A percentile compares a stretch with the other conserved stretches of the same genome.
These are phyloP conservation scores for Candida succiphila DNA, from an alignment of 805 yeast species.

Conservation along the genomic window DNA sequence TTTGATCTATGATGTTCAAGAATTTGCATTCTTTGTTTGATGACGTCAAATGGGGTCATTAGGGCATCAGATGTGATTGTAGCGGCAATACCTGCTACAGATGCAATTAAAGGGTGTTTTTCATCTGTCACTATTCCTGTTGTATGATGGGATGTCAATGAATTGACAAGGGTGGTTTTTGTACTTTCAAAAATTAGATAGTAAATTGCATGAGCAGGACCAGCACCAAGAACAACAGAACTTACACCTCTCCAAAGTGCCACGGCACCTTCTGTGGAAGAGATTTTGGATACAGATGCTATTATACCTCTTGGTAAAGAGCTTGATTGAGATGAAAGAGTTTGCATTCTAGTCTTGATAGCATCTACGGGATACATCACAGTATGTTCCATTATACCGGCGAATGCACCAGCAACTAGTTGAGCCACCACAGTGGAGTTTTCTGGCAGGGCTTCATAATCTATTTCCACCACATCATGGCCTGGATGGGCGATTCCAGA, in stretches of 20 bases:
- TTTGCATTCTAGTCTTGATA: slow-evolving; percentile 93
- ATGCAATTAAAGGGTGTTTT: slow-evolving; percentile 75
- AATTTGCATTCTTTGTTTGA: slow-evolving; percentile 91
- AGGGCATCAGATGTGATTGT: slow-evolving; percentile 90
- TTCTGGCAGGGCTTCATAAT: slow-evolving; percentile 87
- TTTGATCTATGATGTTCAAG: slow-evolving; percentile 2
- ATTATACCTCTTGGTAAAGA: slow-evolving; percentile 35
- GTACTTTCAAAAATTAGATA: slow-evolving; percentile 88
- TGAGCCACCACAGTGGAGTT: slow-evolving; percentile 77
- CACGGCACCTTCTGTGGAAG: slow-evolving; percentile 79
- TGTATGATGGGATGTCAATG: slow-evolving; percentile 25
- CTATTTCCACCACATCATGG: slow-evolving; percentile 39
- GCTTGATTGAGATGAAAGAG: slow-evolving; percentile 22
- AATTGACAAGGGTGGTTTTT: slow-evolving; percentile 43
- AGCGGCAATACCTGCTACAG: slow-evolving; percentile 84
- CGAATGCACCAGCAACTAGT: slow-evolving; percentile 89
- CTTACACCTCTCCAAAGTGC: slow-evolving; percentile 93
- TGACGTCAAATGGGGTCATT: slow-evolving; percentile 95
- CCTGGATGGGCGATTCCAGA: slow-evolving; percentile 6
- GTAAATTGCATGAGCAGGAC: slow-evolving; percentile 97
- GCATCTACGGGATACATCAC: slow-evolving; percentile 96
- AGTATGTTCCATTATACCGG: slow-evolving; percentile 98
- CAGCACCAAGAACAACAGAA: slow-evolving; percentile 93
- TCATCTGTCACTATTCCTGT: slow-evolving; percentile 43
- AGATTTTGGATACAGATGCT: slow-evolving; percentile 60